Conservation (phyloP, 306 rosid species). For the Rosa persica region DNA sequence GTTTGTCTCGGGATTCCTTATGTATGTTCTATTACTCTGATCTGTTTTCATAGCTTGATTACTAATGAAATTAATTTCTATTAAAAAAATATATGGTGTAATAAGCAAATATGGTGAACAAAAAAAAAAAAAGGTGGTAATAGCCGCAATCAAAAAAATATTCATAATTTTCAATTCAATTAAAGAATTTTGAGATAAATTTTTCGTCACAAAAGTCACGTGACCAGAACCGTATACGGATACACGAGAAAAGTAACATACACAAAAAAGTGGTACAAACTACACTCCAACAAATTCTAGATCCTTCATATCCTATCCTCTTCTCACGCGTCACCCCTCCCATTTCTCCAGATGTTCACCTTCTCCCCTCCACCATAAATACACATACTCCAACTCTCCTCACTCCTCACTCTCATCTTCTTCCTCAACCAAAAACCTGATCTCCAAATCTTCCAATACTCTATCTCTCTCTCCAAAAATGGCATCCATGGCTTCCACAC, state of each 20-base stretch:
- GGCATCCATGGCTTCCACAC: slow-evolving; percentile 53
- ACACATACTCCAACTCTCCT: neutral
- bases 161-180: too few species aligned
- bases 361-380: slow-evolving; percentile 12
- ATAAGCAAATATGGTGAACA: too few species aligned
- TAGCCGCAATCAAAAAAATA: too few species aligned
- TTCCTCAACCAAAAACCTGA: neutral
- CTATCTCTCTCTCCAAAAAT: neutral
- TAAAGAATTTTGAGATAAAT: too few species aligned
- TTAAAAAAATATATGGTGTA: too few species aligned
- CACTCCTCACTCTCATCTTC: neutral
- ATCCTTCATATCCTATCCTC: slow-evolving; percentile 44
- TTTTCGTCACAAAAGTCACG: neutral
- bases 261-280: neutral
- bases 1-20: too few species aligned
- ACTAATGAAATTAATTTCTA: too few species aligned
- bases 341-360: too few species aligned
- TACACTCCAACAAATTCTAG: slow-evolving; percentile 18
- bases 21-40: too few species aligned
- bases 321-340: slow-evolving; percentile 32
- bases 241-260: neutral
- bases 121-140: too few species aligned
- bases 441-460: neutral
- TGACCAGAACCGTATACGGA: neutral
- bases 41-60: too few species aligned